Evolutionary conservation across 108 stramenopile species (phyloP).

Genomic region (Mediolabrus comicus): DNA sequence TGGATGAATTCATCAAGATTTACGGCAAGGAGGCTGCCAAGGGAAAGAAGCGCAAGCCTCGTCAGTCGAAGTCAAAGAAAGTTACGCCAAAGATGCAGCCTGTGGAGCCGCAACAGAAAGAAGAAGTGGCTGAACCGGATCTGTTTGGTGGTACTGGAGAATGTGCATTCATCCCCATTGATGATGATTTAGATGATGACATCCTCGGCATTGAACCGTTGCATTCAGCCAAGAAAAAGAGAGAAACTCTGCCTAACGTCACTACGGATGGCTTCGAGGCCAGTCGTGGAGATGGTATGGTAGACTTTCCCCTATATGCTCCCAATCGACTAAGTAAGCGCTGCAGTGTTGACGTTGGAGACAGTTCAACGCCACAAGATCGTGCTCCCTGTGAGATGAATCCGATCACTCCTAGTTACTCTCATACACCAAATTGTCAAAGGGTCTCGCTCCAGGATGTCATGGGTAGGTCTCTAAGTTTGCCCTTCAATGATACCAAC

Average conservation of each 20-base stretch:
- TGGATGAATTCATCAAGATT: neutral
- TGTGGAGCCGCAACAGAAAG: neutral
- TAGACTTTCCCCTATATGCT: neutral
- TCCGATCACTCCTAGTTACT: neutral
- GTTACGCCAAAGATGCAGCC: neutral
- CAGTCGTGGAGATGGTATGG: neutral
- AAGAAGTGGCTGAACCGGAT: neutral
- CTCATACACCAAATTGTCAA: neutral
- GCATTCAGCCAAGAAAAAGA: neutral
- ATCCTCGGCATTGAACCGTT: neutral
- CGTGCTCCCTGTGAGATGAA: neutral
- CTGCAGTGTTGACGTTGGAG: neutral
- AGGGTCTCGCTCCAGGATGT: neutral
- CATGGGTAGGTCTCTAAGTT: neutral
- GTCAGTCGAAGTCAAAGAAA: neutral
- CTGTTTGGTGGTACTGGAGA: neutral
- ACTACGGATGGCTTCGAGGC: neutral
- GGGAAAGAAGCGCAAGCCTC: constrained; percentile 6
- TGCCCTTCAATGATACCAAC: neutral
- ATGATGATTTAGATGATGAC: neutral
- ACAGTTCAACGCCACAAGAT: neutral
- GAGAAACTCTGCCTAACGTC: neutral
- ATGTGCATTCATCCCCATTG: neutral
- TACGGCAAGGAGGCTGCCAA: neutral
- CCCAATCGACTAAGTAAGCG: neutral